Conservation (phyloP, 163 green algal genomes). For the Coccomyxa subellipsoidea region DNA sequence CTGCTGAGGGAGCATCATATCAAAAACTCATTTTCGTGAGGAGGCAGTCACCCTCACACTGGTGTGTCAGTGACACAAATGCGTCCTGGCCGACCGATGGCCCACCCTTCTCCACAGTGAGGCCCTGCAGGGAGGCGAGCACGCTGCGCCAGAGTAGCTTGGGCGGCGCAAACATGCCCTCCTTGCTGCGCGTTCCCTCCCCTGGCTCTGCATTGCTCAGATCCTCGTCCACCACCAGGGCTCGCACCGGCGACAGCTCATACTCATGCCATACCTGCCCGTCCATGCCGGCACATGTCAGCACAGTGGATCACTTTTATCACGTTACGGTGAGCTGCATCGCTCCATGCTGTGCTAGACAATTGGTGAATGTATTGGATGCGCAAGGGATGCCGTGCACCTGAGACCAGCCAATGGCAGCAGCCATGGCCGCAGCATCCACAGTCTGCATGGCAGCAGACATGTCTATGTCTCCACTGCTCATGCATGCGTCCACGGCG, state of each 20-base stretch:
- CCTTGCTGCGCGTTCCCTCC: neutral
- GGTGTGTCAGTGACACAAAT: neutral
- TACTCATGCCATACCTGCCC: conserved; percentile 25
- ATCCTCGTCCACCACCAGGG: neutral
- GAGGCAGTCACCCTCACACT: neutral
- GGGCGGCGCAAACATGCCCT: neutral
- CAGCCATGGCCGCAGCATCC: conserved; percentile 1
- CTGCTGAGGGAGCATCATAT: too few relatives aligned
- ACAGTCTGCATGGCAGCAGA: conserved; percentile 18
- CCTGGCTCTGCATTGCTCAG: neutral
- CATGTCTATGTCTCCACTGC: neutral
- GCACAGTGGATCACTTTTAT: neutral
- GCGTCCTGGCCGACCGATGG: neutral
- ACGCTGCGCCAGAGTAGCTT: conserved; percentile 4
- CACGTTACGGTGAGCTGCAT: neutral
- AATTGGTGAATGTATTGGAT: neutral
- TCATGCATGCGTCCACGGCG: conserved; percentile 24
- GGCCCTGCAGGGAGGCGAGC: neutral
- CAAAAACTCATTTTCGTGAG: too few relatives aligned
- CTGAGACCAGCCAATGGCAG: neutral
- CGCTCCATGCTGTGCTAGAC: neutral
- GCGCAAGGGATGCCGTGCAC: neutral
- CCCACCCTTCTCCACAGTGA: neutral
- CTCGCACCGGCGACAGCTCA: conserved; percentile 17
- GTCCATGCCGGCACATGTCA: neutral